phyloP scores from a whole-genome alignment of 257 asterid species.

The Petrea volubilis region DNA sequence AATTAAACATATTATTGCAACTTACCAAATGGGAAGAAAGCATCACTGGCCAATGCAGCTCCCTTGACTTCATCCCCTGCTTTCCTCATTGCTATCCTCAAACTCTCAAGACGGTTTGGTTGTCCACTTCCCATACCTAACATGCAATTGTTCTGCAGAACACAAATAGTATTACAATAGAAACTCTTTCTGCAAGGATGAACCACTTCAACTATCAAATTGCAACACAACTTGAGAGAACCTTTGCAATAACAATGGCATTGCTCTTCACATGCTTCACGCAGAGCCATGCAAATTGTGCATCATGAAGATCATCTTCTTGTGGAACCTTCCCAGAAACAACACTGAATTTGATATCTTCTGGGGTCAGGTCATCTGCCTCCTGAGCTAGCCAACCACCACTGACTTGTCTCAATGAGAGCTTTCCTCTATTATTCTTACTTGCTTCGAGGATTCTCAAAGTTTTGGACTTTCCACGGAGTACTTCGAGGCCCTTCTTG shows the following conservation, averaged over 20 bases:
- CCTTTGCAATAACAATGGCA: conserved; percentile 93
- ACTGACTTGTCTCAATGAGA: conserved; percentile 91
- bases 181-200: not conserved
- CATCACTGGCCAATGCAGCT: conserved; percentile 97
- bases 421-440: conserved; percentile 75
- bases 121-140: conserved; percentile 99
- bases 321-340: conserved; percentile 64
- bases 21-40: conserved; percentile 95
- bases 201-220: conserved; percentile 14
- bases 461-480: conserved; percentile 90
- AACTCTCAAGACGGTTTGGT: conserved; percentile 90
- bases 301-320: conserved; percentile 77
- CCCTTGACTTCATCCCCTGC: conserved; percentile 93
- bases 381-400: conserved; percentile 99
- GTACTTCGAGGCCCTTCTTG: conserved; percentile 86
- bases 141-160: conserved; percentile 76
- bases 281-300: conserved; percentile 88
- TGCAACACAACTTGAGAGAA: conserved; percentile 9
- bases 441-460: conserved; percentile 90
- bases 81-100: conserved; percentile 85
- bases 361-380: conserved; percentile 90
- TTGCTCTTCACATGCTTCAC: conserved; percentile 98
- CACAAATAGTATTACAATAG: not conserved
- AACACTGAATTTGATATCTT: conserved; percentile 67
- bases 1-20: not conserved